Conservation (phyloP, 805 yeast species). For the Cyberlindnera xylosilytica region DNA sequence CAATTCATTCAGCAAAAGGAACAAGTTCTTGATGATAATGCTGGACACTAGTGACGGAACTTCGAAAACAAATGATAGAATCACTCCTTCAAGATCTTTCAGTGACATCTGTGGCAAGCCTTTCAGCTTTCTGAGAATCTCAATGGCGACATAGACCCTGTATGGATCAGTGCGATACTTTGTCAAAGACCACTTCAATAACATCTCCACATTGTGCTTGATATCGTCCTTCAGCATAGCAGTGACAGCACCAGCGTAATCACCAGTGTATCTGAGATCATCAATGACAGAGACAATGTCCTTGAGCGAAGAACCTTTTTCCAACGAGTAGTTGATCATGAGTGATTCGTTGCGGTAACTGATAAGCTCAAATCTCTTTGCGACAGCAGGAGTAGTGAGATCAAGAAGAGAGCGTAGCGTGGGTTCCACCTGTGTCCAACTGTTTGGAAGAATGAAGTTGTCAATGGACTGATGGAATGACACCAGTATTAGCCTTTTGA, state of each 20-base stretch:
- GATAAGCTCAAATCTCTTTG: constrained; percentile 54
- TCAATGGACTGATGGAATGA: constrained; percentile 39
- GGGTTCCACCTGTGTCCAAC: constrained; percentile 55
- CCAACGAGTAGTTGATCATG: constrained; percentile 43
- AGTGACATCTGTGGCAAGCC: constrained; percentile 14
- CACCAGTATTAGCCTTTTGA: constrained; percentile 28
- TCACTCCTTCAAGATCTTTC: constrained; percentile 34
- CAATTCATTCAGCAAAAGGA: constrained; percentile 42
- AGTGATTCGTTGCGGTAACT: constrained; percentile 70
- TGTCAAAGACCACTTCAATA: constrained; percentile 40
- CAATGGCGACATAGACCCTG: constrained; percentile 17
- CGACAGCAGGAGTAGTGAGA: constrained; percentile 29
- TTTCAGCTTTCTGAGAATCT: constrained; percentile 17
- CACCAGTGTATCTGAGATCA: constrained; percentile 30
- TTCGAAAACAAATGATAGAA: constrained; percentile 35
- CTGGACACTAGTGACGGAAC: constrained; percentile 29
- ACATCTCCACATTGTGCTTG: constrained; percentile 34
- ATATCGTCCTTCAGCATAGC: constrained; percentile 26
- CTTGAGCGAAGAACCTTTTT: constrained; percentile 19
- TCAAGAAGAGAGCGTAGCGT: constrained; percentile 42
- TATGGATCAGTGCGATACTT: constrained; percentile 18
- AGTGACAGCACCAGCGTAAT: constrained; percentile 32
- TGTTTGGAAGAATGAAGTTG: constrained; percentile 59
- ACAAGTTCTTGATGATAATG: constrained; percentile 33
- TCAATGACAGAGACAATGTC: constrained; percentile 37